Evolutionary conservation across 2,329 filamentous ascomycete genomes (phyloP), one percentile per base, ranked within the genome.

Genomic region (Didymosphaeria variabile): DNA sequence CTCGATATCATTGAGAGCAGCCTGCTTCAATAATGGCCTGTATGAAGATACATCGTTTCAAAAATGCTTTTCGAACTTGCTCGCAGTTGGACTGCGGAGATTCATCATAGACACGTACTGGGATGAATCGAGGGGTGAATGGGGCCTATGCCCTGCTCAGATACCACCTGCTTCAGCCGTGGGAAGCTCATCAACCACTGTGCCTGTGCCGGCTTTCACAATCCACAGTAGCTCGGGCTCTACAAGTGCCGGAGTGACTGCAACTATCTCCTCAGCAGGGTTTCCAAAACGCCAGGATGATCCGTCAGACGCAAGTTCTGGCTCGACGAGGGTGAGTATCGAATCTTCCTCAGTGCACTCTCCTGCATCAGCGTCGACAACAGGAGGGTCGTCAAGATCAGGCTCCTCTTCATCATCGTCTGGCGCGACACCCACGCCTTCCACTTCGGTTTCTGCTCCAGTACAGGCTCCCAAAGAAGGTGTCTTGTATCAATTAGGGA

Each of bases 61-160:
- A 40, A 82, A 79, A 72, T 91, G 88, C 74, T 78, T 90, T 38
- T 89, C 87, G 5, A 89, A 90, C 72, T 79, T 91, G 1, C 78
- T 91, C 31, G 83, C 84, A 0, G 76, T 84, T n/a, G 87, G 87
- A 5, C 89, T 87, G 67, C 81, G 83, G 42, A 81, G 85, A 47
- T 81, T 90, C 49, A 76, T 85, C 46, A 75, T 89, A 31, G 88
- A 91, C 72, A 67, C 89, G 13, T 90, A 88, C 69, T 91, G 88
- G 88, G 88, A 90, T 64, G 69, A 81, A 26, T 80, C 77, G 32
- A 80, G 83, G 31, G 76, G 75, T 34, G 71, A 80, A 44, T 90
- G 88, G 86, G 85, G 81, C 53, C 81, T 90, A 19, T 91, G 88
- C 71, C 88, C 88, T 0, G 85, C 85, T 2, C 74, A 83, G 49